Evolutionary conservation across 2,329 filamentous ascomycete species (phyloP), one percentile per base, ranked within the genome.

Genomic region (Colletotrichum musae): DNA sequence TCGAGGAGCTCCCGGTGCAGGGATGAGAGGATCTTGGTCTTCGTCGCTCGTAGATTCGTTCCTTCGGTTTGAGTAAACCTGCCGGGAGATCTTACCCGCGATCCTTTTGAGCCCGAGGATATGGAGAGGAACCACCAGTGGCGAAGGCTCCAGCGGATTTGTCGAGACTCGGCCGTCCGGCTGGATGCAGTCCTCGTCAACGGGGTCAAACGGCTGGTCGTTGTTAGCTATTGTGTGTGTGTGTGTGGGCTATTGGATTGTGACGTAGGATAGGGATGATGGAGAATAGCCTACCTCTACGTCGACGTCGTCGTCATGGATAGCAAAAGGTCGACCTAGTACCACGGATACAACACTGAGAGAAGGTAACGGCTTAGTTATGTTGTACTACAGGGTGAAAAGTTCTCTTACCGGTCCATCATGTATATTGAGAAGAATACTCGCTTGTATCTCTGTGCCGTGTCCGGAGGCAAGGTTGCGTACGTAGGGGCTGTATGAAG

Each of bases 341-440:
- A 83, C 79, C 32, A 81, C 79, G 6, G 83, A 85, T 5, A 84
- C 82, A 1, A 85, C 78, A 1, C 82, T 81, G 47, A 21, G 13
- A 43, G 43, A 36, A 36, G 32, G 32, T 36, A 36, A 36, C 32
- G 32, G 7, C 32, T 36, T 36, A 36, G 32, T 12, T 36, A 36
- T 36, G 9, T 1, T 36, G 32, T 36, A 36, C 7, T 36, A 10
- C 32, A 12, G 32, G 7, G 32, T 36, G 7, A 36, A 10, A 43
- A n/a, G 13, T n/a, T 5, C 13, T 15, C 71, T 61, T 70, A 78
- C 78, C 79, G 80, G 73, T 85, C 83, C 83, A 85, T 85, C 83
- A 85, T 85, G 56, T 85, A 85, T 5, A 85, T 75, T 1, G 81
- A 84, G 50, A 82, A 84, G 72, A 85, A 85, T 1, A 85, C 70